phyloP scores from a whole-genome alignment of 768 basidiomycete genomes.

The Collybiopsis luxurians region DNA sequence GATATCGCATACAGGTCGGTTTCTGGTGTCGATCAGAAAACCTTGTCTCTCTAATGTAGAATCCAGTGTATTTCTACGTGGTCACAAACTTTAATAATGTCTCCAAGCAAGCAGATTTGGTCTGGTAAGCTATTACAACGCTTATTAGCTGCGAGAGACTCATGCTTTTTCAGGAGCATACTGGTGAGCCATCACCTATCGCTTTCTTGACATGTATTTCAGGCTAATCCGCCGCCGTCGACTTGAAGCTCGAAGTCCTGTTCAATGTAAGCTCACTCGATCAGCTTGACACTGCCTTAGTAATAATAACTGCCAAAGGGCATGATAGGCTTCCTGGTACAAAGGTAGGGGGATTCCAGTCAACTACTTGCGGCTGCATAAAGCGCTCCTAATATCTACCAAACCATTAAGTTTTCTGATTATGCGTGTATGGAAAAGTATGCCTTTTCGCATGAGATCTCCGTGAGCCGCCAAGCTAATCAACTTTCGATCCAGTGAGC shows the following conservation, averaged over 20 bases:
- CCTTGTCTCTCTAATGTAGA: neutral
- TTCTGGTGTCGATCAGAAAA: neutral
- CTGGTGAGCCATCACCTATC: conserved; percentile 29
- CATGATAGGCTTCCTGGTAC: conserved; percentile 53
- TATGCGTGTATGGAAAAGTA: conserved; percentile 43
- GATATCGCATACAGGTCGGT: conserved; percentile 51
- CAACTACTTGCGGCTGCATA: no score
- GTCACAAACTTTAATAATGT: conserved; percentile 51
- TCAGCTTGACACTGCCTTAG: neutral
- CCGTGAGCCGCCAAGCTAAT: neutral
- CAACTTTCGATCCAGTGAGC: conserved; percentile 39
- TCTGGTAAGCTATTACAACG: conserved; percentile 37
- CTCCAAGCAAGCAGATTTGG: conserved; percentile 32
- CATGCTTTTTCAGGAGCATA: conserved; percentile 40
- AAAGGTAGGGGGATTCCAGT: conserved; percentile 45
- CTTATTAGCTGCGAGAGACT: neutral
- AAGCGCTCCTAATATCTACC: no score
- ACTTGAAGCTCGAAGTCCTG: conserved; percentile 48
- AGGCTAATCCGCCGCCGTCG: neutral
- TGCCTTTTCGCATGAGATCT: conserved; percentile 12
- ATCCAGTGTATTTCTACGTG: conserved; percentile 50
- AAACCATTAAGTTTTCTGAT: conserved; percentile 33
- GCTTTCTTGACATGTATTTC: neutral
- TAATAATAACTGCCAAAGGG: conserved; percentile 28
- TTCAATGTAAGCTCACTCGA: conserved; percentile 42